phyloP scores from a whole-genome alignment of 2,329 filamentous ascomycete genomes.

The Acephala macrosclerotiorum region DNA sequence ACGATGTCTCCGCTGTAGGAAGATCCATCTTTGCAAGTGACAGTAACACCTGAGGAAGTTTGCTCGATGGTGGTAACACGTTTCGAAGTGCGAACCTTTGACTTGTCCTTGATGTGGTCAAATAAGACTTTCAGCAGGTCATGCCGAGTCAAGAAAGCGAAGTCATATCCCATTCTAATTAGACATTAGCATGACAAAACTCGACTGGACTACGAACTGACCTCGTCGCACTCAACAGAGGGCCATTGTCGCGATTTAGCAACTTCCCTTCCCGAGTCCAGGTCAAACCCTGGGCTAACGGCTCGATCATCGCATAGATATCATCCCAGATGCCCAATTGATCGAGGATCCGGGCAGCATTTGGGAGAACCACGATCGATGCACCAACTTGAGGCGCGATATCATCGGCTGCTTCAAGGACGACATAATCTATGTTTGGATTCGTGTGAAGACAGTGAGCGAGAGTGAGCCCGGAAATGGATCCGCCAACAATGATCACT shows the following conservation, averaged over 20 bases:
- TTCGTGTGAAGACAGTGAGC: conserved; percentile 54
- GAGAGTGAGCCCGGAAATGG: conserved; percentile 54
- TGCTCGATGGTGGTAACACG: conserved; percentile 29
- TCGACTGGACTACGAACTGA: neutral
- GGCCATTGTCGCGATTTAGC: conserved; percentile 35
- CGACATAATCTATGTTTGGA: conserved; percentile 52
- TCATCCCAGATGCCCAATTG: conserved; percentile 53
- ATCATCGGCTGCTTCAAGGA: conserved; percentile 52
- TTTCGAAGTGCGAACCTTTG: conserved; percentile 36
- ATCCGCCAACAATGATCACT: conserved; percentile 58
- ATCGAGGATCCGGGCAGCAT: conserved; percentile 55
- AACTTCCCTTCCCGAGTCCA: conserved; percentile 23
- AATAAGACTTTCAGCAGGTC: conserved; percentile 29
- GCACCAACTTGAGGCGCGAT: conserved; percentile 56
- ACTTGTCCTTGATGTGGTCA: conserved; percentile 30
- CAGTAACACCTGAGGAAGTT: conserved; percentile 24
- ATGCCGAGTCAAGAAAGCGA: conserved; percentile 24
- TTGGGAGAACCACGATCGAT: conserved; percentile 52
- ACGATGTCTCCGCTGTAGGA: conserved; percentile 34
- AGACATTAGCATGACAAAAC: conserved; percentile 10
- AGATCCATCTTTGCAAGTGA: conserved; percentile 34
- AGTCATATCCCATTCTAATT: conserved; percentile 34
- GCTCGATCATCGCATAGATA: conserved; percentile 15
- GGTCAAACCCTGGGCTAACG: conserved; percentile 15
- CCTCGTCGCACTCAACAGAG: conserved; percentile 18